Percentiles rank a stretch among this genome's conserved stretches.
Conservation (phyloP, 148 eudicot species). For the Silene conica region DNA sequence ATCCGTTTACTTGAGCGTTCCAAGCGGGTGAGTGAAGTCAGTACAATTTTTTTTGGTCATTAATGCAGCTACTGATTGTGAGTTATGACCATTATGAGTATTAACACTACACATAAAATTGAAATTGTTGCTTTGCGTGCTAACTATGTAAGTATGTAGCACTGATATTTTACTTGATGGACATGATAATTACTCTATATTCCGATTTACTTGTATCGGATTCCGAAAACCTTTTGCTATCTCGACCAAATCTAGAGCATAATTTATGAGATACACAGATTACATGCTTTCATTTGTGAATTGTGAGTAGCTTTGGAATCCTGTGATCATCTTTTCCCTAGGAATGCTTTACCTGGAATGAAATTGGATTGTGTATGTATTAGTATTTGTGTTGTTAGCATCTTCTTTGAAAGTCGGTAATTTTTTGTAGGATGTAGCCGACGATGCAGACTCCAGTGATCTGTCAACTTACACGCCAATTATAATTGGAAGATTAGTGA, state of each 20-base stretch:
- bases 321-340: not conserved
- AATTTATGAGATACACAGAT: not conserved
- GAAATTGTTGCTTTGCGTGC: not conserved
- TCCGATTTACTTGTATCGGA: not conserved
- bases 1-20: slow-evolving; percentile 56
- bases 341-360: not conserved
- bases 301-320: not conserved
- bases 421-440: slow-evolving; percentile 24
- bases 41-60: not conserved
- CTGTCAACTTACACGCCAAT: slow-evolving; percentile 40
- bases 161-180: not conserved
- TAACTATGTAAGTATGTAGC: not conserved
- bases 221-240: not conserved
- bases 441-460: slow-evolving; percentile 45
- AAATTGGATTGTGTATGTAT: not conserved
- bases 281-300: not conserved
- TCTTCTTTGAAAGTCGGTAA: not conserved
- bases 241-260: not conserved
- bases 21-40: slow-evolving; percentile 47
- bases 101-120: not conserved
- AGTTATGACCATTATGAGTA: not conserved
- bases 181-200: no score
- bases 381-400: not conserved
- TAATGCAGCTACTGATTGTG: not conserved
- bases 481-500: slow-evolving; percentile 54